Evolutionary conservation across 805 yeast species (phyloP).

Genomic region (Nakazawaea siamensis): DNA sequence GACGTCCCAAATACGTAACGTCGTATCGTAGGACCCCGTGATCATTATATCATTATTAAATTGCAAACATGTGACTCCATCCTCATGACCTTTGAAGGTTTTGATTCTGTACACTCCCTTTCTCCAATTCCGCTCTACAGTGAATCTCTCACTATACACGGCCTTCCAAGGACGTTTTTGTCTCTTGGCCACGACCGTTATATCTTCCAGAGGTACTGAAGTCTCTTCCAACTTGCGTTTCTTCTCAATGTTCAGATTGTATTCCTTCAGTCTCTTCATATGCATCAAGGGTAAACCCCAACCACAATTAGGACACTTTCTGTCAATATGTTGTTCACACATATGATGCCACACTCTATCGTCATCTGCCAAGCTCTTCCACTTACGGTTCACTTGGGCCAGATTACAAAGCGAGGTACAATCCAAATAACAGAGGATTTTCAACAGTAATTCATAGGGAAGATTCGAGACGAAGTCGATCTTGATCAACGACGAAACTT

Average conservation of each 20-base stretch:
- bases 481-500: conserved; percentile 69
- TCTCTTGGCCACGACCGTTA: too few species aligned
- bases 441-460: conserved; percentile 80
- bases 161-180: conserved; percentile 89
- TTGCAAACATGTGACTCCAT: conserved; percentile 83
- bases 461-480: conserved; percentile 82
- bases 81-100: conserved; percentile 73
- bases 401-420: conserved; percentile 92
- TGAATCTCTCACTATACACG: conserved; percentile 84
- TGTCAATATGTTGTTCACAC: conserved; percentile 97
- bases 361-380: conserved; percentile 91
- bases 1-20: conserved; percentile 90
- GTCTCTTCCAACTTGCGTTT: conserved; percentile 14
- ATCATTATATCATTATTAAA: conserved; percentile 69
- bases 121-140: conserved; percentile 93
- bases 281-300: conserved; percentile 97
- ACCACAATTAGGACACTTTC: conserved; percentile 96
- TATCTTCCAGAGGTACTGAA: background rate
- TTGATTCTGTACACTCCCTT: conserved; percentile 61
- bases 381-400: conserved; percentile 80
- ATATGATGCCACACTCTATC: conserved; percentile 97
- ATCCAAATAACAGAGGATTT: conserved; percentile 81
- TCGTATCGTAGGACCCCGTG: conserved; percentile 89
- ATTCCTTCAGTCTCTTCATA: conserved; percentile 64
- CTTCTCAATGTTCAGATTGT: conserved; percentile 14